Evolutionary conservation across 805 yeast species (phyloP), one percentile per base, ranked within the genome.

Genomic region (Isabelozyma heimii): DNA sequence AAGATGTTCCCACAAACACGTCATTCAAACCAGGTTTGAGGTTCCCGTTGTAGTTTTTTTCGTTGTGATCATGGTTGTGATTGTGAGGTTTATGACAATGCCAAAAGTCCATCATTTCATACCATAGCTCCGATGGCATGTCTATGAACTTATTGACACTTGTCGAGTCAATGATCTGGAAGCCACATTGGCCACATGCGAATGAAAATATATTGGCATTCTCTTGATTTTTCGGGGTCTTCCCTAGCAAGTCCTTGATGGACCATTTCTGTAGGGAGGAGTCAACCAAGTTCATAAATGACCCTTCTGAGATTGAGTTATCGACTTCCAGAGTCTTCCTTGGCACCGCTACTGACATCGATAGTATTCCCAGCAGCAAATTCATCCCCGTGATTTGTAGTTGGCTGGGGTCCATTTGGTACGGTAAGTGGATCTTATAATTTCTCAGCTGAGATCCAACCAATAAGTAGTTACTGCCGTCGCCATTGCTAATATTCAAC

Each of bases 51-150:
- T 76, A 70, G 40, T 61, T 55, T 50, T 65, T 63, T 28, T 62
- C 60, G 38, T 48, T 60, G 26, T 61, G 49, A 16, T 58, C 45
- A 14, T 58, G 52, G 40, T 58, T 60, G n/a, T 52, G 55, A 24
- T 50, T 51, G 40, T 67, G 63, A 0, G 95, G 95, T 58, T 86
- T 87, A 61, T 92, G 97, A 62, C 99, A 92, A 63, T 92, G 97
- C 99, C 99, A 92, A 55, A 87, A 87, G 49, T 92, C 98, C 96
- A 92, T 87, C 79, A 94, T 71, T 62, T 92, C 99, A 12, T 86
- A 82, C 99, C 99, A 92, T 44, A 82, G 73, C 60, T 91, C 97
- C 1, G 96, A 87, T 0, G 99, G 99, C 84, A 92, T 80, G 37
- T 88, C 88, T 46, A 67, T 59, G 42, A 82, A 67, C 12, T 60